Evolutionary conservation across 1,284 basidiomycete species (phyloP), one percentile per base, ranked within the genome.

Genomic region (Cryptococcus depauperatus): DNA sequence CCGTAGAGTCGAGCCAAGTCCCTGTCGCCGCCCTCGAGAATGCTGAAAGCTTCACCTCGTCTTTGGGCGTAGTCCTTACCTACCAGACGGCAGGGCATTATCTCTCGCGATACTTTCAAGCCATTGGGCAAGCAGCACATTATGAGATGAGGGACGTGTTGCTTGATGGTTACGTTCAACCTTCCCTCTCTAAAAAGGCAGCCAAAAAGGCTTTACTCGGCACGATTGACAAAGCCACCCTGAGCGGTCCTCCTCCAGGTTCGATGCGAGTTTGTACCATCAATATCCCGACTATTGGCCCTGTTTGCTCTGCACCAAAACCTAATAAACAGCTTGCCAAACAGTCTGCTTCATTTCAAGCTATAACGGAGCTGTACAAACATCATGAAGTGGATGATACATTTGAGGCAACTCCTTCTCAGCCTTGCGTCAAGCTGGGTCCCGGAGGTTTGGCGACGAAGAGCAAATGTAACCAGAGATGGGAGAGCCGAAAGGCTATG

Each of bases 291-390:
- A n/a, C 21, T 5, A 16, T 46, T 8, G 44, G 47, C 1, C 16
- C 23, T 9, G 28, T 52, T 7, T 28, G 35, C 18, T 52, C 46
- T 3, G 26, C 35, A 5, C 40, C 43, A 14, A 48, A 47, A 47
- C 14, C 19, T 16, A 46, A 44, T 10, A 52, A 52, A 27, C 23
- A 35, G 18, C 41, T 52, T 8, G 50, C 47, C 11, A 48, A 46
- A 26, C 38, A 44, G 29, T 42, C 39, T 25, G 47, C 46, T 3
- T 46, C 43, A 9, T 52, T 48, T 21, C 37, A 46, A 43, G 41
- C 50, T 29, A 37, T 48, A 21, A 46, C 43, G 21, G n/a, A 21
- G 23, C 44, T 52, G 16, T 37, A 39, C n/a, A n/a, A 23, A 13
- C 14, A 29, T 21, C 37, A 41, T 2, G 41, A 44, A 22, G 26